Base-by-base conservation (phyloP, 305 asterid species). In the Salvia sclarea region DNA sequence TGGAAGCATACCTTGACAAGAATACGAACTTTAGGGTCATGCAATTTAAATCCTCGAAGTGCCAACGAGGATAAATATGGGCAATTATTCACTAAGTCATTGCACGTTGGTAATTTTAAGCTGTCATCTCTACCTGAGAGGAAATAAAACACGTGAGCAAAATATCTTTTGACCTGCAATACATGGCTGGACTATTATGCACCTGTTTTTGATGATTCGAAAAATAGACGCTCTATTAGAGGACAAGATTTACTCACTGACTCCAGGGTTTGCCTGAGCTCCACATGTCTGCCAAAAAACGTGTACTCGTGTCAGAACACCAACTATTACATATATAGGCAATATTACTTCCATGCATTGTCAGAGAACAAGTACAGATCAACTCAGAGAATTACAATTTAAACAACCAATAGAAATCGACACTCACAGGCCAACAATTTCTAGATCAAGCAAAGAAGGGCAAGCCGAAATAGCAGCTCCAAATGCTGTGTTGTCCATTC, bases 341-440 rank as follows among this genome's bases (percentile, higher is more conserved):
- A 57, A 38, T 33, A 24, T 60, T 41, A n/a, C n/a, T n/a, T n/a
- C n/a, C n/a, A n/a, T 43, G 38, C 28, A 69, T 56, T 60, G 28
- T 9, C 38, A 28, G 18, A 56, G 38, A 57, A 65, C 48, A 20
- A 7, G 75, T 50, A 66, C 52, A 61, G 61, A 62, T 14, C 14
- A 25, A 64, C 35, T 50, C 24, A 58, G 20, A 64, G 16, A 45
- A 61, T 45, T 24, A 64, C 40, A 71, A 70, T 14, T 8, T 33
- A 57, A 53, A 48, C 60, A 63, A 69, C 40, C 43, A 59, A 62
- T 44, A 65, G 37, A 50, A 20, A 48, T 28, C 50, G 44, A 78
- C 53, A 86, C 98, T 92, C 84, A 92, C 96, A 89, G 92, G 81
- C 96, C 96, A 76, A 88, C 88, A 70, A 92, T 82, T 80, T 79